A percentile compares a stretch with the other conserved stretches of the same genome.
Conservation (phyloP, 805 yeast species). For the Candida easanensis region DNA sequence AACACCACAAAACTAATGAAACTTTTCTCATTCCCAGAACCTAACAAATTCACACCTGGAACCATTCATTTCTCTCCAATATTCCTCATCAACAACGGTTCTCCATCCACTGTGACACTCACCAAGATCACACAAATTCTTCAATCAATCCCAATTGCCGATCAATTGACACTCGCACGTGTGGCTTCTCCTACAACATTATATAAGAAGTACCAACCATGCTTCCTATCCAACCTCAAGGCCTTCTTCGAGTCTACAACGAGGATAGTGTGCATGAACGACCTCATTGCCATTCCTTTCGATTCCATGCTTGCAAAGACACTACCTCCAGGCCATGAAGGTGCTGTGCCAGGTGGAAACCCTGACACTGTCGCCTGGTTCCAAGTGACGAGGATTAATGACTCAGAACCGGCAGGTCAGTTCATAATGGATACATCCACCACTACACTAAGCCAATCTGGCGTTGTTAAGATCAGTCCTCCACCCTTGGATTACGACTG, state of each 20-base stretch:
- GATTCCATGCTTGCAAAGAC: conserved; percentile 67
- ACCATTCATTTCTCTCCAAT: conserved; percentile 62
- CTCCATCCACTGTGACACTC: conserved; percentile 28
- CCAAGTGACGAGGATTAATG: conserved; percentile 52
- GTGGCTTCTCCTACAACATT: conserved; percentile 68
- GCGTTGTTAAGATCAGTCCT: conserved; percentile 43
- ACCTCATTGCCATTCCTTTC: conserved; percentile 72
- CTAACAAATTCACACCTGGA: conserved; percentile 42
- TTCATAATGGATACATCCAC: conserved; percentile 62
- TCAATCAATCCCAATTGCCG: conserved; percentile 44
- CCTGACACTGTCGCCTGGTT: conserved; percentile 87
- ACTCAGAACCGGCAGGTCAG: conserved; percentile 34
- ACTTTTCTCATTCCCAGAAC: conserved; percentile 62
- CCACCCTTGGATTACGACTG: conserved; percentile 34
- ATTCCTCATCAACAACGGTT: conserved; percentile 46
- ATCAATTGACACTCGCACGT: conserved; percentile 61
- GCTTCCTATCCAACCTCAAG: conserved; percentile 58
- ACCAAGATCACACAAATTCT: conserved; percentile 20
- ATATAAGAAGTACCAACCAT: conserved; percentile 60
- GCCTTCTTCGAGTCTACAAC: conserved; percentile 53
- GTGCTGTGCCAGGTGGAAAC: conserved; percentile 47
- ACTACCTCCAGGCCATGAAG: conserved; percentile 14
- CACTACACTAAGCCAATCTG: conserved; percentile 68
- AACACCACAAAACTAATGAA: conserved; percentile 20
- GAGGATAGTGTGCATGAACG: conserved; percentile 62